Conservation (phyloP, 371 early-diverging fungal genomes). For the Mortierella sp. region DNA sequence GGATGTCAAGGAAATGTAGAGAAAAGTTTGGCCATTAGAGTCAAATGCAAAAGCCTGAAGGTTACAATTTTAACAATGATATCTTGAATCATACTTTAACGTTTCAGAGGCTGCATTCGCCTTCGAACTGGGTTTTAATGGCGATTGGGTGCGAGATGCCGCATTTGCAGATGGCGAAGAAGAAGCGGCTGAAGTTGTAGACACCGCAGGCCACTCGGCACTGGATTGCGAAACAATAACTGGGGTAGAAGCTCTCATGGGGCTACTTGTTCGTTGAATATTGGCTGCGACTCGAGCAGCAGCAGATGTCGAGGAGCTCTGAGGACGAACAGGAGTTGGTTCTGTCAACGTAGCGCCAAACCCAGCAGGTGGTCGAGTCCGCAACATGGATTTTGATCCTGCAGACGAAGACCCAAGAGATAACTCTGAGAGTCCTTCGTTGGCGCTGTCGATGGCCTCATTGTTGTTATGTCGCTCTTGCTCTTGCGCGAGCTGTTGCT, state of each 20-base stretch:
- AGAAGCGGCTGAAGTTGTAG: conserved; percentile 17
- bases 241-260: conserved; percentile 22
- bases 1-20: not conserved
- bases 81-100: conserved; percentile 17
- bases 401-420: conserved; percentile 15
- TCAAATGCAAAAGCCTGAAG: too few relatives aligned
- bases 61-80: not conserved
- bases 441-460: conserved; percentile 16
- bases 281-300: conserved; percentile 48
- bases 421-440: conserved; percentile 11
- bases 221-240: conserved; percentile 32
- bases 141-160: conserved; percentile 7
- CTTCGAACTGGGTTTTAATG: not conserved
- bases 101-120: conserved; percentile 28
- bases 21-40: not conserved
- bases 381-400: conserved; percentile 34
- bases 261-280: conserved; percentile 45
- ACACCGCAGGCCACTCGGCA: conserved; percentile 46
- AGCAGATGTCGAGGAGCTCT: conserved; percentile 25
- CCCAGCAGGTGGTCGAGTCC: conserved; percentile 48
- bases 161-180: conserved; percentile 1
- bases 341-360: conserved; percentile 41
- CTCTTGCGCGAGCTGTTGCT: conserved; percentile 44
- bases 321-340: conserved; percentile 26
- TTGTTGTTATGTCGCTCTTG: conserved; percentile 40